Evolutionary conservation across 1,284 basidiomycete species (phyloP).

Genomic region (Kwoniella shivajii): DNA sequence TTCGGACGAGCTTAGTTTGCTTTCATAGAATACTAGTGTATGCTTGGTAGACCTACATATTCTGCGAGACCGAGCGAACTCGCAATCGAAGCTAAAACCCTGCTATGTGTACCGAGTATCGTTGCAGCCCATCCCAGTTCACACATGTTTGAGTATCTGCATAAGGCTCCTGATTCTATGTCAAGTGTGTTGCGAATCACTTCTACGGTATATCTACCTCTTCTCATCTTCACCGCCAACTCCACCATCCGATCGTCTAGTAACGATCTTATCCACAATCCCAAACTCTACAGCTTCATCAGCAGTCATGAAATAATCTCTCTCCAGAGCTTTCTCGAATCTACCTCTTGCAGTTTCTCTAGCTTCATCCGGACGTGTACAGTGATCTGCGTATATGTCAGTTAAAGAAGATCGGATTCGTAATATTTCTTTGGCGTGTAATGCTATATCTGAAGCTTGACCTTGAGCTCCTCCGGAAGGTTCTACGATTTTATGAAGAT

Average conservation of each 20-base stretch:
- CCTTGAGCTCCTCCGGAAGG: constrained; percentile 91
- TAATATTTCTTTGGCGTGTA: constrained; percentile 90
- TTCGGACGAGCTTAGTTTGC: no score
- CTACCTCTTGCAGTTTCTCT: constrained; percentile 66
- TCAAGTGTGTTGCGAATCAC: no score
- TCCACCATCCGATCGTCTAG: constrained; percentile 44
- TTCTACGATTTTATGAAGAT: constrained; percentile 58
- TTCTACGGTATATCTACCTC: not conserved
- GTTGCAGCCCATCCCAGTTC: no score
- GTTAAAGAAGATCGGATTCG: constrained; percentile 79
- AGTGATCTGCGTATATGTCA: constrained; percentile 69
- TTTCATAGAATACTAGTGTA: no score
- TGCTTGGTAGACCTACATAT: no score
- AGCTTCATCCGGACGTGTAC: constrained; percentile 66
- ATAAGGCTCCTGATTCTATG: no score
- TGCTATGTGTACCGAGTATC: no score
- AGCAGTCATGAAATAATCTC: constrained; percentile 93
- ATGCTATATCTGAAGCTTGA: constrained; percentile 90
- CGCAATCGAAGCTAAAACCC: no score
- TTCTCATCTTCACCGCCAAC: constrained; percentile 13
- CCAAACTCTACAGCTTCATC: constrained; percentile 84
- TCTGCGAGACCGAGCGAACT: no score
- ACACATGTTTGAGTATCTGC: no score
- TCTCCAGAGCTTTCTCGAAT: constrained; percentile 83
- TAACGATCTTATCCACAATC: constrained; percentile 84